Base-by-base conservation (phyloP, 768 basidiomycete species). In the Leccinum variicolor region DNA sequence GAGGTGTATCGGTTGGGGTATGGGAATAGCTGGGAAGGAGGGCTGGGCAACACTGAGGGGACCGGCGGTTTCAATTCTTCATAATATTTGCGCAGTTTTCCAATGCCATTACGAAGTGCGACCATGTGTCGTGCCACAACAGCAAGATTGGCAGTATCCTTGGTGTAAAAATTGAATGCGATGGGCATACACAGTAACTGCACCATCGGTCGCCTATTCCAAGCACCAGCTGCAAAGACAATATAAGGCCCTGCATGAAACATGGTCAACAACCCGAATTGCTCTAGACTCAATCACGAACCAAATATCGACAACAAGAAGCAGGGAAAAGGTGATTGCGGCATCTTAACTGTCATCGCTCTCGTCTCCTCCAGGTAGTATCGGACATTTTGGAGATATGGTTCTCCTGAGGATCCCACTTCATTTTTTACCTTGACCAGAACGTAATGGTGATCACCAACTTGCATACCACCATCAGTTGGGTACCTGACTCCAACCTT, bases 181-280 rank as follows among this genome's bases (percentile, higher is more conserved):
- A 49, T 15, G 34, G 15, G 15, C 26, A 9, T n/a, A 9, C 1
- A 11, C 3, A 49, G 17, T 8, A 49, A 9, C 4, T 47, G 66
- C 19, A 69, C 53, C 2, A 33, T 46, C 3, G 66, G 69, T 14
- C 53, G 60, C 33, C 62, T 47, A 34, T 62, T 70, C 64, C 64
- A 71, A 4, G 55, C 58, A 4, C 66, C 67, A 34, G 69, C 66
- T 14, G 69, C 66, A 49, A 73, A 69, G 46, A 64, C 46, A 21
- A 75, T 58, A 29, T 62, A 55, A 41, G 71, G 55, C 11, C 71
- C 71, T 72, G 53, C 41, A 47, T n/a, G 15, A 10, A 26, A 6
- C 14, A 19, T 26, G 17, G n/a, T 23, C 43, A 45, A 11, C 19
- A 23, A 13, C 21, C n/a, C 9, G n/a, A 19, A 4, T 43, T 47